Evolutionary conservation across 345 rosid genomes (phyloP).

Genomic region (Syzygium grande): DNA sequence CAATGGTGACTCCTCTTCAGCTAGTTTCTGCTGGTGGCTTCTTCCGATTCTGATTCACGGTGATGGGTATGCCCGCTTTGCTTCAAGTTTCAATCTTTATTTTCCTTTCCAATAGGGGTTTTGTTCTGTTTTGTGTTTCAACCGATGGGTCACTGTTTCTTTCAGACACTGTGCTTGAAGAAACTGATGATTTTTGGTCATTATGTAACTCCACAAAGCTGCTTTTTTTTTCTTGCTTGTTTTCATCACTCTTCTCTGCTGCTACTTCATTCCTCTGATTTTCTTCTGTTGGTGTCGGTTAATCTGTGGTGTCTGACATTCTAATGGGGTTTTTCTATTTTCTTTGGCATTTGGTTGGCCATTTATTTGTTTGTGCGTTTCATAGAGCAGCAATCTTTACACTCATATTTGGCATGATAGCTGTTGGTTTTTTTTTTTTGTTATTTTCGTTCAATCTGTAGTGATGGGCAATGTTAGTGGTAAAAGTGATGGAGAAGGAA

Average conservation of each 20-base stretch:
- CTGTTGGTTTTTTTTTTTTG: neutral
- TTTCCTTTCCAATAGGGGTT: constrained; percentile 1
- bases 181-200: neutral
- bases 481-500: constrained; percentile 35
- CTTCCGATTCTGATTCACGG: constrained; percentile 10
- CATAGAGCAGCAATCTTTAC: neutral
- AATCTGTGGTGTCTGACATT: neutral
- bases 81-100: neutral
- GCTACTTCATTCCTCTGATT: neutral
- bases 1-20: neutral
- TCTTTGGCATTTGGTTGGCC: neutral
- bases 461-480: constrained; percentile 71
- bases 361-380: neutral
- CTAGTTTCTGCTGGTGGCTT: neutral
- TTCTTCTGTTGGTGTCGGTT: neutral
- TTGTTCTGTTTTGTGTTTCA: neutral
- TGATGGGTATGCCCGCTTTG: constrained; percentile 24
- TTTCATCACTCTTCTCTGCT: neutral
- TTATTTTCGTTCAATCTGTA: constrained; percentile 1
- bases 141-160: neutral
- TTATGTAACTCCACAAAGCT: neutral
- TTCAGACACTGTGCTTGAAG: neutral
- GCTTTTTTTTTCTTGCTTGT: neutral
- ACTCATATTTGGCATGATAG: neutral
- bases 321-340: constrained; percentile 9